phyloP scores from a whole-genome alignment of 1,139 yeast genomes.

The Saccharomycopsis hybrid region DNA sequence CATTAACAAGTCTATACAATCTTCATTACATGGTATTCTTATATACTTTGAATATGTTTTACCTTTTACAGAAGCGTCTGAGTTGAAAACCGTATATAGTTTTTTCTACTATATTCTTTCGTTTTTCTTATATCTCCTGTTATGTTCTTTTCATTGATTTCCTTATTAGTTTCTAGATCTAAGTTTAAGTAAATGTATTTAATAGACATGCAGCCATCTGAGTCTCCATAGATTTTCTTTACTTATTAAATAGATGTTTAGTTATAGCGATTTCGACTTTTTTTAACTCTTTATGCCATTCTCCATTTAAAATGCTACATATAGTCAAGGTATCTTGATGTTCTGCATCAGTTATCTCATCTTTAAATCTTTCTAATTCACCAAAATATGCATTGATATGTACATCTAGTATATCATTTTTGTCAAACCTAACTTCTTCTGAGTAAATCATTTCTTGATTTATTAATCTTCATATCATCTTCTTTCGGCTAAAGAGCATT shows the following conservation, averaged over 20 bases:
- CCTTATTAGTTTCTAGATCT: neutral
- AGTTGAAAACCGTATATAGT: neutral
- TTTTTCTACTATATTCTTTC: neutral
- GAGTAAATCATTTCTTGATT: no score
- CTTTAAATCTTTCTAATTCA: no score
- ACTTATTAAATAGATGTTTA: neutral
- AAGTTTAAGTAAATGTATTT: neutral
- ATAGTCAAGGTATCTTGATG: no score
- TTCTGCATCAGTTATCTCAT: no score
- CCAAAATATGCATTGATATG: no score
- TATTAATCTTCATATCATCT: no score
- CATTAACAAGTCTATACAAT: neutral
- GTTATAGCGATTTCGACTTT: no score
- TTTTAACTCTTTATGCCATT: no score
- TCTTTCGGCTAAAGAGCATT: no score
- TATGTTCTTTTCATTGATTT: neutral
- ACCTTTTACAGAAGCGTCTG: neutral
- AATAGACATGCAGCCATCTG: neutral
- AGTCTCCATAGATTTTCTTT: neutral
- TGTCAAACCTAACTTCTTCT: no score
- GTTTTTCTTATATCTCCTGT: constrained; percentile 1
- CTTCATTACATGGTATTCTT: neutral
- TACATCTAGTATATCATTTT: no score
- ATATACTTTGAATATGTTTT: neutral
- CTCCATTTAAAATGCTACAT: no score